A percentile compares a stretch with the other conserved stretches of the same genome.
Conservation (phyloP, 208 protist genomes). For the Trichomonas vaginalis region DNA sequence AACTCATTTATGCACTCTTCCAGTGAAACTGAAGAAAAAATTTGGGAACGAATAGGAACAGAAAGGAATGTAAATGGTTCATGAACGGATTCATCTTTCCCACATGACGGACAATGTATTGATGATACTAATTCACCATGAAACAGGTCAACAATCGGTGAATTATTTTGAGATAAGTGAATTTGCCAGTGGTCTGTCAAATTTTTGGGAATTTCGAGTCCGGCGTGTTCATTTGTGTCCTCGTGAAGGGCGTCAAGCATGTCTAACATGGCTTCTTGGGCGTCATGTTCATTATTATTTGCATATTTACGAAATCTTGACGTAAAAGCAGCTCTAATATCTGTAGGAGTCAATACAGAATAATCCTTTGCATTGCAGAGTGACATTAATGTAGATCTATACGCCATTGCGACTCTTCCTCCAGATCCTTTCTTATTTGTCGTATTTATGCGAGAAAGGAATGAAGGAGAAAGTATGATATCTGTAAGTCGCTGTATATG, state of each 20-base stretch:
- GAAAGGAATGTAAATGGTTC: neutral
- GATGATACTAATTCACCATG: neutral
- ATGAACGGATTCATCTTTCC: too few species aligned
- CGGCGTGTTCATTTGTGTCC: neutral
- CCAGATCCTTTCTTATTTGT: constrained; percentile 19
- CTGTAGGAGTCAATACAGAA: neutral
- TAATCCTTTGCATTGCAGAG: too few species aligned
- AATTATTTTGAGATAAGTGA: neutral
- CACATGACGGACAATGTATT: neutral
- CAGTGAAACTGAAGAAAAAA: neutral
- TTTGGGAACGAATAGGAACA: neutral
- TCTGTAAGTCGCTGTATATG: constrained; percentile 56
- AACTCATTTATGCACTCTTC: neutral
- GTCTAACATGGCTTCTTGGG: neutral
- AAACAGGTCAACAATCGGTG: neutral
- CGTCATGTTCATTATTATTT: neutral
- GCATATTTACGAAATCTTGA: neutral
- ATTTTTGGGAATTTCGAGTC: neutral
- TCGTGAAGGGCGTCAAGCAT: neutral
- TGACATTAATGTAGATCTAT: neutral
- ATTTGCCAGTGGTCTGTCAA: neutral
- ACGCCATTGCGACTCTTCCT: constrained; percentile 27
- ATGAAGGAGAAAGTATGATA: constrained; percentile 17
- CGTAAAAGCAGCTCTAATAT: neutral
- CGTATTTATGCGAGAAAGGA: constrained; percentile 12